Conservation (phyloP, 495 filamentous ascomycete genomes). For the Rhizodiscina lignyota region DNA sequence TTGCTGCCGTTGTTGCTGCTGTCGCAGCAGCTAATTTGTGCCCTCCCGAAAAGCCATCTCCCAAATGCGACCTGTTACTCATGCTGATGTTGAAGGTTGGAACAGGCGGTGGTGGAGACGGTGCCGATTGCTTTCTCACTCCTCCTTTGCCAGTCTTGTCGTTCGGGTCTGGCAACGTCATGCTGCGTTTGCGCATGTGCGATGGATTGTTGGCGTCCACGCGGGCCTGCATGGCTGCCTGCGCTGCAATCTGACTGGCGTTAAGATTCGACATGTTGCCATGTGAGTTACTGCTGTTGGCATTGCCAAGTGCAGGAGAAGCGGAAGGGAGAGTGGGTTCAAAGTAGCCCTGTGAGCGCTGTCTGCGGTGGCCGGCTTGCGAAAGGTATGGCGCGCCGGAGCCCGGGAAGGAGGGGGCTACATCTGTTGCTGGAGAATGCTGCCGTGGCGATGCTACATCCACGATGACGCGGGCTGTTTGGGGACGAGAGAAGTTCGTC, state of each 20-base stretch:
- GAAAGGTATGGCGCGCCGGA: no score
- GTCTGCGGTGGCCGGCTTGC: conserved; percentile 22
- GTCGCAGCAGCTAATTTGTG: conserved; percentile 54
- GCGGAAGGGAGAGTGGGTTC: conserved; percentile 70
- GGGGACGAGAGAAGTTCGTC: no score
- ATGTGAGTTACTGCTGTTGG: conserved; percentile 14
- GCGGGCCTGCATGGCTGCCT: conserved; percentile 77
- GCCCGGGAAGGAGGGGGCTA: no score
- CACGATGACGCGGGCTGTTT: no score
- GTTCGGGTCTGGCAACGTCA: conserved; percentile 37
- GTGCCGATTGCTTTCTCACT: conserved; percentile 31
- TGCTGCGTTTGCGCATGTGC: conserved; percentile 51
- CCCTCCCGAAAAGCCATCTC: conserved; percentile 49
- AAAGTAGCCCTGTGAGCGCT: conserved; percentile 77
- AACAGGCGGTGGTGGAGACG: conserved; percentile 34
- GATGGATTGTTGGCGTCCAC: conserved; percentile 52
- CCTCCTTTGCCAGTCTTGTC: conserved; percentile 26
- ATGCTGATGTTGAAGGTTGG: not conserved
- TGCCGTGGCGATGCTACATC: no score
- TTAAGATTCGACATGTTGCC: conserved; percentile 24
- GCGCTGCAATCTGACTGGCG: conserved; percentile 79
- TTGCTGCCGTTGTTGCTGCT: conserved; percentile 70
- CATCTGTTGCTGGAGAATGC: no score
- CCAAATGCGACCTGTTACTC: not conserved
- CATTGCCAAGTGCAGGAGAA: conserved; percentile 7